Evolutionary conservation across 192 early-diverging fungal species (phyloP).

Genomic region (Linnemannia exigua): DNA sequence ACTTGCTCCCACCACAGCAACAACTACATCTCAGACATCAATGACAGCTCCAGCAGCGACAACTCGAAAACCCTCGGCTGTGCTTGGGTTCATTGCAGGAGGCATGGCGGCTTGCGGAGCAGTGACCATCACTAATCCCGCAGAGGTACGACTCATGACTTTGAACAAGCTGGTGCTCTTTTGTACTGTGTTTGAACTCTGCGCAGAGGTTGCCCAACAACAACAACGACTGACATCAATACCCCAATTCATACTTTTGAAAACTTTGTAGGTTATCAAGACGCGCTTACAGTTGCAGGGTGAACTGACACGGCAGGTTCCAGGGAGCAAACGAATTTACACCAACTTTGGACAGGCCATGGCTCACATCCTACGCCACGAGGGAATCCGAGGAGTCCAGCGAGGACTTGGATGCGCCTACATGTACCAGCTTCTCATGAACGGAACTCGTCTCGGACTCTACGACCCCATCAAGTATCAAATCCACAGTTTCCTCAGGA

Average conservation of each 20-base stretch:
- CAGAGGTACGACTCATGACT: conserved; percentile 70
- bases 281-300: conserved; percentile 96
- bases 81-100: conserved; percentile 77
- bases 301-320: conserved; percentile 77
- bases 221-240: too few species aligned
- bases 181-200: neutral
- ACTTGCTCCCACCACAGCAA: neutral
- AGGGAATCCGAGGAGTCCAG: conserved; percentile 90
- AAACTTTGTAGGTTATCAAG: conserved; percentile 81
- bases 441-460: conserved; percentile 93
- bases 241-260: neutral
- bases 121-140: conserved; percentile 94
- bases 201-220: neutral
- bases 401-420: conserved; percentile 90
- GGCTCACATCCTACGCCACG: conserved; percentile 79
- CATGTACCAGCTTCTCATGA: conserved; percentile 92
- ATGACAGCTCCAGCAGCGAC: neutral
- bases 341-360: conserved; percentile 85
- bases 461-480: conserved; percentile 87
- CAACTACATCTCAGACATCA: neutral
- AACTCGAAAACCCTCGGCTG: conserved; percentile 23
- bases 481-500: conserved; percentile 61
- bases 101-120: conserved; percentile 88
- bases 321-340: conserved; percentile 70
- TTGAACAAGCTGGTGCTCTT: too few species aligned